Evolutionary conservation across 192 early-diverging fungal genomes (phyloP), one percentile per base, ranked within the genome.

Genomic region (Oehlia diaphana): DNA sequence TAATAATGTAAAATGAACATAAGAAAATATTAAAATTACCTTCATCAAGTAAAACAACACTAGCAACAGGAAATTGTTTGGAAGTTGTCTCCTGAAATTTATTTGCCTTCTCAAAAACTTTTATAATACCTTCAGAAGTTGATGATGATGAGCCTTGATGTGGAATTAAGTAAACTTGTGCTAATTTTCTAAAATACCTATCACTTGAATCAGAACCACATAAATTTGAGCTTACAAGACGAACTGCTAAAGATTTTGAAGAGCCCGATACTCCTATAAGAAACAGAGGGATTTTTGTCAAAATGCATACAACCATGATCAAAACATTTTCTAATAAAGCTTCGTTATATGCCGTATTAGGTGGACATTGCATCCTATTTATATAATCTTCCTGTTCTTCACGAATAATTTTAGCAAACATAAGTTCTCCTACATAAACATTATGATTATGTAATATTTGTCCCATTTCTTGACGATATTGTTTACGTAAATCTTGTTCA

Each of bases 51-150:
- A 79, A 47, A 69, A 79, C 78, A 12, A 79, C 78, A 28, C 74
- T 71, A 42, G 35, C 50, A 16, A 58, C 16, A 19, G 67, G 67
- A 28, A 79, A 79, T 50, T 72, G 21, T 5, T 72, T 26, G n/a
- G 78, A 58, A 26, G 49, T 63, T 4, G 31, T 58, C 39, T 69
- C 35, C 23, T 79, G 68, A 63, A 61, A 79, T 19, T 19, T 72
- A 19, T 49, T 37, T n/a, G 78, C 78, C 39, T 61, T 79, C 23
- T 69, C 69, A 47, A 79, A 79, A 9, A 33, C 39, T n/a, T 35
- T 74, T 35, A 37, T 79, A 72, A 79, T 79, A 50, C 69, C 78
- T 12, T 79, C 78, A 28, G 78, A 79, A 19, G 78, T 79, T 19
- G 78, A 79, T 16, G 50, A 58, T 16, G 68, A 50, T 0, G 68